phyloP scores from a whole-genome alignment of 2,329 filamentous ascomycete species.

The Balansia obtecta region DNA sequence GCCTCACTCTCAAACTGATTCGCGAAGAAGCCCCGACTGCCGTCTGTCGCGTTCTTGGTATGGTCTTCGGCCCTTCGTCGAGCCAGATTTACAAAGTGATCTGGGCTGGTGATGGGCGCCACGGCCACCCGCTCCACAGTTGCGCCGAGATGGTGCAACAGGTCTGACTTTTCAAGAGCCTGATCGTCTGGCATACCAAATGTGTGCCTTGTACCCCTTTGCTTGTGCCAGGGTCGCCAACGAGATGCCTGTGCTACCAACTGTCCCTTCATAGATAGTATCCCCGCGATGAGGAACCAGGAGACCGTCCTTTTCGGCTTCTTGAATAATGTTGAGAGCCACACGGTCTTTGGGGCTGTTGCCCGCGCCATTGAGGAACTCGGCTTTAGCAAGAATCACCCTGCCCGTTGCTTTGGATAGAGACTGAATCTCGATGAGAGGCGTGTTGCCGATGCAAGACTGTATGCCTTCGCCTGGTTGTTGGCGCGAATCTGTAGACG shows the following conservation, averaged over 20 bases:
- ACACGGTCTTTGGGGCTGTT: slow-evolving; percentile 93
- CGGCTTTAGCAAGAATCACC: slow-evolving; percentile 83
- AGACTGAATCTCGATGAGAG: slow-evolving; percentile 73
- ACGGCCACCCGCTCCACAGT: slow-evolving; percentile 84
- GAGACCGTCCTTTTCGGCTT: slow-evolving; percentile 67
- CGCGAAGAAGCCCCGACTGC: slow-evolving; percentile 78
- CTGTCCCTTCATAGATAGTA: slow-evolving; percentile 94
- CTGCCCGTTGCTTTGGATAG: slow-evolving; percentile 80
- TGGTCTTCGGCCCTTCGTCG: slow-evolving; percentile 65
- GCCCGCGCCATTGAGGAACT: slow-evolving; percentile 92
- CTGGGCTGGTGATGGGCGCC: slow-evolving; percentile 83
- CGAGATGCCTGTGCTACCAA: slow-evolving; percentile 92
- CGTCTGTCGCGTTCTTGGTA: slow-evolving; percentile 39
- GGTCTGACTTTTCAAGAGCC: slow-evolving; percentile 73
- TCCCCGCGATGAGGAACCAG: slow-evolving; percentile 73
- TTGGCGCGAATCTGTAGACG: neutral
- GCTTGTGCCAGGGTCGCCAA: slow-evolving; percentile 81
- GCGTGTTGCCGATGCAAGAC: slow-evolving; percentile 86
- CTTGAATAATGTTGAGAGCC: slow-evolving; percentile 74
- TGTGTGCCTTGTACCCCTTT: slow-evolving; percentile 81
- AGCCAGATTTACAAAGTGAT: slow-evolving; percentile 91
- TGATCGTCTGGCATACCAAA: slow-evolving; percentile 97
- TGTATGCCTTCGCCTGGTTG: slow-evolving; percentile 60
- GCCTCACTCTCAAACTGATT: slow-evolving; percentile 90
- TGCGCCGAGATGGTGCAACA: slow-evolving; percentile 81